Base-by-base conservation (phyloP, 768 basidiomycete species). In the Xerocomellus intermedius region DNA sequence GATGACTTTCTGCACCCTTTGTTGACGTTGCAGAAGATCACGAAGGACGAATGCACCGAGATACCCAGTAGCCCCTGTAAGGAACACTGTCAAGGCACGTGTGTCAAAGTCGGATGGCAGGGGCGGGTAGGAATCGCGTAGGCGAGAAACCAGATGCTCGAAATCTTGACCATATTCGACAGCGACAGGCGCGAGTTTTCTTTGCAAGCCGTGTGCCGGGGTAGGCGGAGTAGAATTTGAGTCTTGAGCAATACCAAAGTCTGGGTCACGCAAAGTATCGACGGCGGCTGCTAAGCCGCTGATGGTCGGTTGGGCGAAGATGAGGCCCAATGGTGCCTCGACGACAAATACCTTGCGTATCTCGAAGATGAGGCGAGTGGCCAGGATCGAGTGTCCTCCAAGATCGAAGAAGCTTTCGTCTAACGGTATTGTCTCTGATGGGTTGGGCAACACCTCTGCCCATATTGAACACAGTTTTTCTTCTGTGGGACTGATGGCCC, bases 391-490 rank as follows among this genome's bases (percentile, higher is more conserved):
- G 73, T 99, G 97, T 8, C 97, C 97, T 45, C 97, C 97, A 41
- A 98, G 81, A 69, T 99, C 96, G 74, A 98, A 98, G 82, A 99
- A 99, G 69, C 84, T 92, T 65, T 98, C 96, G 68, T 98, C 89
- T 10, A 89, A 69, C 5, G 94, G 89, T 44, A 99, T 84, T 1
- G 86, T 82, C 8, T 81, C 76, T 0, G 92, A 86, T 6, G 91
- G 78, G 49, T 84, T 86, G 19, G 93, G 91, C 16, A 99, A 80
- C 42, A 98, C 81, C 48, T 69, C 77, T 1, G 83, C 69, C 95
- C 96, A 99, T 62, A 99, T 86, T n/a, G 77, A 78, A 60, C 86
- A 86, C 68, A 99, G 82, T 3, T 81, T 85, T 63, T 85, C 77
- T 72, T 95, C 91, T 0, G 93, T 96, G 0, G 89, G 75, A 17